Conservation (phyloP, 2,329 filamentous ascomycete species). For the Neofusicoccum sp. region DNA sequence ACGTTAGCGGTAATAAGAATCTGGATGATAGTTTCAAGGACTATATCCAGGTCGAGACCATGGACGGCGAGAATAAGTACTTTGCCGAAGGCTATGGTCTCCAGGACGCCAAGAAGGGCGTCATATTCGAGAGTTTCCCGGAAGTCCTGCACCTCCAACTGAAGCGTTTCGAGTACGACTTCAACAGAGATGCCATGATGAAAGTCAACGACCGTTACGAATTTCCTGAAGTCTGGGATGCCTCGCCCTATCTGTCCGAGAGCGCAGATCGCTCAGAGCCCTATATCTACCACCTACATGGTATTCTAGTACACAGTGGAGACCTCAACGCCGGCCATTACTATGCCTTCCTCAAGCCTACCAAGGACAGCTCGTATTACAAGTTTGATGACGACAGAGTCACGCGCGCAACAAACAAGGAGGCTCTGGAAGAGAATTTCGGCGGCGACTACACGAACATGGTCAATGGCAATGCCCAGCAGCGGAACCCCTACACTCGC, state of each 20-base stretch:
- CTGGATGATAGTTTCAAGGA: conserved; percentile 93
- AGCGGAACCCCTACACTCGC: conserved; percentile 64
- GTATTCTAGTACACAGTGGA: conserved; percentile 93
- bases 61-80: conserved; percentile 98
- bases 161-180: conserved; percentile 97
- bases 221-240: conserved; percentile 81
- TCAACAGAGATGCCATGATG: conserved; percentile 95
- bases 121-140: conserved; percentile 94
- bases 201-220: conserved; percentile 95
- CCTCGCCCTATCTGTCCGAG: conserved; percentile 80
- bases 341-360: conserved; percentile 90
- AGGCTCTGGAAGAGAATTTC: conserved; percentile 95
- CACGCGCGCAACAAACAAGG: conserved; percentile 85
- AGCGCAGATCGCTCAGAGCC: conserved; percentile 84
- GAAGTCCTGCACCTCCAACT: conserved; percentile 92
- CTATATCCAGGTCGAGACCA: conserved; percentile 93
- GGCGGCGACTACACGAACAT: conserved; percentile 74
- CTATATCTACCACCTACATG: conserved; percentile 89
- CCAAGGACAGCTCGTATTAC: conserved; percentile 92
- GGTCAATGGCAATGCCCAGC: conserved; percentile 55
- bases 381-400: conserved; percentile 97
- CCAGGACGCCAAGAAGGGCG: conserved; percentile 95
- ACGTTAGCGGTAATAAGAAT: conserved; percentile 90
- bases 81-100: conserved; percentile 88
- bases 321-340: conserved; percentile 98